A percentile compares a stretch with the other conserved stretches of the same genome.
phyloP scores from a whole-genome alignment of 2,329 filamentous ascomycete species.

The Aureobasidium zeae region DNA sequence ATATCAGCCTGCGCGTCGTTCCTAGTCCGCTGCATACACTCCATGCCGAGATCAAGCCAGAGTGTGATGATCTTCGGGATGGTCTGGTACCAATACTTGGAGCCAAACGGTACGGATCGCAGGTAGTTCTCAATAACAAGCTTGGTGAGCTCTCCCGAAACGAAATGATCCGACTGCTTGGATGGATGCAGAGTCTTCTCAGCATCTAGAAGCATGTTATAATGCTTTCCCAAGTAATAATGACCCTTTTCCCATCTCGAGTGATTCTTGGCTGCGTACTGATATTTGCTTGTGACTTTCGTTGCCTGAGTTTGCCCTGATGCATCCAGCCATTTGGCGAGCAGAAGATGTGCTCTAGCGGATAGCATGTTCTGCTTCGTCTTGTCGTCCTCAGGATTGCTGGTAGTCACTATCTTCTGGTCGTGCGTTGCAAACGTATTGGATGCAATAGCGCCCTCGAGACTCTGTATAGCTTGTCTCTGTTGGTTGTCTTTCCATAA shows the following conservation, averaged over 20 bases:
- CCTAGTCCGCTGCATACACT: constrained; percentile 39
- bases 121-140: constrained; percentile 91
- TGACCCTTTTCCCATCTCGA: constrained; percentile 89
- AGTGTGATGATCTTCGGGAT: constrained; percentile 83
- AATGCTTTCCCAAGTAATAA: constrained; percentile 93
- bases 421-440: constrained; percentile 58
- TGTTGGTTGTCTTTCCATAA: constrained; percentile 91
- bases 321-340: constrained; percentile 93
- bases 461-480: constrained; percentile 84
- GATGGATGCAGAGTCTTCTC: constrained; percentile 68
- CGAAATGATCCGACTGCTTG: constrained; percentile 50
- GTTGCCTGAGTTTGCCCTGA: constrained; percentile 87
- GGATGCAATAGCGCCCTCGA: constrained; percentile 75
- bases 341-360: constrained; percentile 73
- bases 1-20: constrained; percentile 39
- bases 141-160: constrained; percentile 75
- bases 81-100: constrained; percentile 93
- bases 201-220: constrained; percentile 89
- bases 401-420: constrained; percentile 24
- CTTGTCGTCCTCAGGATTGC: constrained; percentile 28
- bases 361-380: constrained; percentile 52
- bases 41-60: constrained; percentile 84
- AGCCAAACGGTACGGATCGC: constrained; percentile 75
- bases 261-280: constrained; percentile 62
- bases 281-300: constrained; percentile 71